phyloP scores from a whole-genome alignment of 441 rosid species.

The Bruguiera hainesii region DNA sequence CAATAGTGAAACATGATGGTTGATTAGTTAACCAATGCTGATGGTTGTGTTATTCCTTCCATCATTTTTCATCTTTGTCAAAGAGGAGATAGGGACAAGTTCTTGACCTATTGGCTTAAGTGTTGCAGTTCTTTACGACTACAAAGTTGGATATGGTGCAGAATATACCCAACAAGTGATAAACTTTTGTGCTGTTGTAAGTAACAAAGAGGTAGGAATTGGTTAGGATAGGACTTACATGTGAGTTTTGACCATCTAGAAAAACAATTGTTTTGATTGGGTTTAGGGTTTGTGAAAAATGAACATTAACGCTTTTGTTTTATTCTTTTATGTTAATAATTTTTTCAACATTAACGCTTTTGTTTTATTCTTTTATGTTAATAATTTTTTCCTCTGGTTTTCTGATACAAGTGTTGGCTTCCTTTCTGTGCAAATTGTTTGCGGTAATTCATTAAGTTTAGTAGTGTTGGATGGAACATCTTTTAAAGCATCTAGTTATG shows the following conservation, averaged over 20 bases:
- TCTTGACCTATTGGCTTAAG: not conserved
- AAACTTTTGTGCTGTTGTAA: too few relatives aligned
- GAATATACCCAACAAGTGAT: too few relatives aligned
- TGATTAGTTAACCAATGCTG: not conserved
- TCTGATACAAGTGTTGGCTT: too few relatives aligned
- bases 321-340: not conserved
- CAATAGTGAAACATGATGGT: not conserved
- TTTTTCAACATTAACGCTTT: not conserved
- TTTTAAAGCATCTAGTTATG: too few relatives aligned
- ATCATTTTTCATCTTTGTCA: not conserved
- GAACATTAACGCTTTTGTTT: not conserved
- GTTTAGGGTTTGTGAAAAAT: too few relatives aligned
- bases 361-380: not conserved
- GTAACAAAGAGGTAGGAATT: not conserved
- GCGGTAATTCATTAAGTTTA: too few relatives aligned
- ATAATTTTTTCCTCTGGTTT: not conserved
- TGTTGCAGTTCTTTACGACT: too few relatives aligned
- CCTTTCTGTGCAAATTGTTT: too few relatives aligned
- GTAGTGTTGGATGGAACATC: too few relatives aligned
- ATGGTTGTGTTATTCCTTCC: too few relatives aligned
- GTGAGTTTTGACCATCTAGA: not conserved
- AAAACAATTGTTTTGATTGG: not conserved
- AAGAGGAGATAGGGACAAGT: not conserved
- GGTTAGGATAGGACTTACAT: not conserved
- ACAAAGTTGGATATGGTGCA: too few relatives aligned